Base-by-base conservation (phyloP, 257 asterid species). In the Euphrasia confusa region DNA sequence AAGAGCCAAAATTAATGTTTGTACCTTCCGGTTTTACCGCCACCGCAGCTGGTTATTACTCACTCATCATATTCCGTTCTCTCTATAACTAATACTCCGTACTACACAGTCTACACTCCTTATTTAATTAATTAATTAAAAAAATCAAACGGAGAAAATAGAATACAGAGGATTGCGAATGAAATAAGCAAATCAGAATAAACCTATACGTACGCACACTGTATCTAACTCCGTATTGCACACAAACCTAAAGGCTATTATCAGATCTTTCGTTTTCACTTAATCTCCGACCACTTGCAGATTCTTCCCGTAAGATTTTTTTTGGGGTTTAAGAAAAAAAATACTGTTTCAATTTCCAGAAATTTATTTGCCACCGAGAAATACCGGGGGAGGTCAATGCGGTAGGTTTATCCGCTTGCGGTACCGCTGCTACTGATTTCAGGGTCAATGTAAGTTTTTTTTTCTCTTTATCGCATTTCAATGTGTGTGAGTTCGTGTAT, bases 261-360 rank as follows among this genome's bases (percentile, higher is more conserved):
- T 55, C 56, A 55, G 81, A 77, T 77, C 79, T 66, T 72, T 68
- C 77, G 57, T 74, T 77, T 65, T 69, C 76, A 58, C 71, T 62
- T 68, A 57, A 73, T 76, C 81, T 61, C 66, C 42, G 5, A 56
- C 71, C 58, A 42, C 48, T 42, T 53, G 49, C 53, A 77, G 63
- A 59, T 58, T 40, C 35, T 75, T 26, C 37, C 39, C 63, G 49
- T 49, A 68, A 71, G 30, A 24, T 65, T 56, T 52, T 17, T 56
- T 54, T 53, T 26, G 12, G 39, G 3, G 11, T 2, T 54, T 54
- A 4, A 26, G 33, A 56, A 53, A n/a, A 45, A 56, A 53, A n/a
- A 45, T 40, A 32, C 37, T 33, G 37, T 32, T 54, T 48, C n/a
- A 42, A 42, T 42, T 77, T 60, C 63, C 48, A 15, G 70, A 71